Conservation (phyloP, 2,329 filamentous ascomycete species). For the Herpotrichia juniperi region DNA sequence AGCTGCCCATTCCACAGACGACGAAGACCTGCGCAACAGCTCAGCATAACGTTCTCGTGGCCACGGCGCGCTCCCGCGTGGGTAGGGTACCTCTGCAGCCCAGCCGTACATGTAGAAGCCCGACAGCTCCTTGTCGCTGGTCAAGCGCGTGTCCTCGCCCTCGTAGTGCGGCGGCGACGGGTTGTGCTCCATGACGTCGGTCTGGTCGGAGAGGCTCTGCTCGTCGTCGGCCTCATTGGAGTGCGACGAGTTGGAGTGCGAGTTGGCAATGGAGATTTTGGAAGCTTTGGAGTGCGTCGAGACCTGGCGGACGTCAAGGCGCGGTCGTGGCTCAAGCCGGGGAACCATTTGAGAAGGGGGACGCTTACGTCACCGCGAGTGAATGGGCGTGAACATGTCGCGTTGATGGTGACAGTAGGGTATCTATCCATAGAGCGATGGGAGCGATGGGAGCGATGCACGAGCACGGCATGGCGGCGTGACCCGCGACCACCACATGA, state of each 20-base stretch:
- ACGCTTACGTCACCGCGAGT: conserved; percentile 25
- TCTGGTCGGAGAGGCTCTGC: conserved; percentile 40
- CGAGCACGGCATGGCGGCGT: no score
- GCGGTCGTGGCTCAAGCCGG: conserved; percentile 28
- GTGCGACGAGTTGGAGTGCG: conserved; percentile 39
- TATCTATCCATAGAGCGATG: no score
- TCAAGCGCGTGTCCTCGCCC: conserved; percentile 87
- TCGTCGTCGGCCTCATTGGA: conserved; percentile 54
- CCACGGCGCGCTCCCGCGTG: neutral
- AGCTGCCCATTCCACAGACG: conserved; percentile 87
- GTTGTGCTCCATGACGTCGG: conserved; percentile 42
- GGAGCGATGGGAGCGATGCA: no score
- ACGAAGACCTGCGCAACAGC: conserved; percentile 70
- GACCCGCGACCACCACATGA: no score
- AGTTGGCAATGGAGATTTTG: no score
- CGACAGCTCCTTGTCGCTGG: conserved; percentile 82
- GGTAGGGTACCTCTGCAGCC: conserved; percentile 71
- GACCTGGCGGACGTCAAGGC: conserved; percentile 36
- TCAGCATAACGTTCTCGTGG: conserved; percentile 13
- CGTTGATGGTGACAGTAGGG: no score
- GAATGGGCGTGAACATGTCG: conserved; percentile 7
- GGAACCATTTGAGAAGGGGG: conserved; percentile 32
- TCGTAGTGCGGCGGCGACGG: conserved; percentile 63
- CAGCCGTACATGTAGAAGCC: conserved; percentile 98
- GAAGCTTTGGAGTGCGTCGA: conserved; percentile 44